Base-by-base conservation (phyloP, 345 rosid species). In the Arabis alpina region DNA sequence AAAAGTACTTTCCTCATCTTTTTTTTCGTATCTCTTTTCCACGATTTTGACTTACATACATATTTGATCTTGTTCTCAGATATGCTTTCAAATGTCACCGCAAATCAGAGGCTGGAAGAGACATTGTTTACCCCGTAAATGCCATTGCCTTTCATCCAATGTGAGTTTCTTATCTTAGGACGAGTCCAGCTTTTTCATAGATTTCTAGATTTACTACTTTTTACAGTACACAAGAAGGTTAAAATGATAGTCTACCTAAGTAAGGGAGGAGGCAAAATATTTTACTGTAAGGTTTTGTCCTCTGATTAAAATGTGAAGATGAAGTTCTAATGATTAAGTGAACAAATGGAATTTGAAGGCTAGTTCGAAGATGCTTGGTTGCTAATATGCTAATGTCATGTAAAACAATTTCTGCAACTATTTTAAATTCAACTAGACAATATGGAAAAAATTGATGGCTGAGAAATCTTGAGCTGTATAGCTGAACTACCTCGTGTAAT, bases 51-150 rank as follows among this genome's bases (percentile, higher is more conserved):
- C 62, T 73, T 57, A 56, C 16, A 49, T 1, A 55, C 24, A 9
- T 27, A 48, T 76, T 42, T 70, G 37, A 44, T 63, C 44, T 40
- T 67, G 45, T 59, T 13, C 71, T 78, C 86, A 95, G 99, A 67
- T 92, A 95, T 82, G 99, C 99, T 47, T 95, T 95, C 71, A 95
- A 95, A 82, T 92, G 99, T 66, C 99, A 95, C 76, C 83, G 99
- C 52, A 92, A 95, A 82, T 84, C 98, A 28, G 98, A 92, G 85
- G 98, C 96, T 48, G 99, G 98, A 77, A 82, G 87, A 68, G 99
- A 92, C 82, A 86, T 95, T 57, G 97, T 92, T 52, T 87, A 90
- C 84, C 96, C 98, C 41, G 98, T 92, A 45, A 95, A 92, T 79
- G 91, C 98, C 64, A 88, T 95, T 54, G 99, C 97, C 23, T 92